Evolutionary conservation across 768 basidiomycete genomes (phyloP).

Genomic region (Butyriboletus loyo): DNA sequence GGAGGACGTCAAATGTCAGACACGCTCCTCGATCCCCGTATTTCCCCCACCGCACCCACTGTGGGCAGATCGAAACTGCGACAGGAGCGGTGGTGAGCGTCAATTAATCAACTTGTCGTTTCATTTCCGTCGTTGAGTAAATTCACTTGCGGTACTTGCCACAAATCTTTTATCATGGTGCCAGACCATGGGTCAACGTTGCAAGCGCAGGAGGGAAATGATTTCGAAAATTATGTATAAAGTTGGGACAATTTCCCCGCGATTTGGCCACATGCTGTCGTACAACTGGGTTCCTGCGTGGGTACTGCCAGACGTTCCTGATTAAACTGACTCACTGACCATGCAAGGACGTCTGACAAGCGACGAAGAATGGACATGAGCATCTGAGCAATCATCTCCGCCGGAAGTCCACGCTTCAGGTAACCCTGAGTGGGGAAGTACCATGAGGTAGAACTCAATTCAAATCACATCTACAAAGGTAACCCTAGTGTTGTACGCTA

Average conservation of each 20-base stretch:
- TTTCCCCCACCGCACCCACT: background rate
- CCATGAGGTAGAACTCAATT: conserved; percentile 1
- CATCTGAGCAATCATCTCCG: conserved; percentile 9
- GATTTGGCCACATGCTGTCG: background rate
- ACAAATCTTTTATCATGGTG: no score
- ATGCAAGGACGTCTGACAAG: background rate
- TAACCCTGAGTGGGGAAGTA: conserved; percentile 4
- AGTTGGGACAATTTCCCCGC: background rate
- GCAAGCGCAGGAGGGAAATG: background rate
- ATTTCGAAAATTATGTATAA: background rate
- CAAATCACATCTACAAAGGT: conserved; percentile 24
- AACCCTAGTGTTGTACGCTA: conserved; percentile 33
- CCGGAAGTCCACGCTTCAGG: background rate
- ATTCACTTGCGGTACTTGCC: no score
- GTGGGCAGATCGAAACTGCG: background rate
- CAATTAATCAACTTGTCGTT: no score
- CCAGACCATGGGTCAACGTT: background rate
- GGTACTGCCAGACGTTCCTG: background rate
- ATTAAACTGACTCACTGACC: background rate
- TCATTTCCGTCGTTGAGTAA: no score
- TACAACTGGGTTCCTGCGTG: background rate
- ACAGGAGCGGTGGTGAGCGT: background rate
- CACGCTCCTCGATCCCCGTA: background rate
- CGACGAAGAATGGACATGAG: background rate
- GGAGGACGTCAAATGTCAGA: background rate